A percentile compares a stretch with the other conserved stretches of the same genome.
Evolutionary conservation across 371 early-diverging fungal genomes (phyloP).

Genomic region (Coemansia sp.): DNA sequence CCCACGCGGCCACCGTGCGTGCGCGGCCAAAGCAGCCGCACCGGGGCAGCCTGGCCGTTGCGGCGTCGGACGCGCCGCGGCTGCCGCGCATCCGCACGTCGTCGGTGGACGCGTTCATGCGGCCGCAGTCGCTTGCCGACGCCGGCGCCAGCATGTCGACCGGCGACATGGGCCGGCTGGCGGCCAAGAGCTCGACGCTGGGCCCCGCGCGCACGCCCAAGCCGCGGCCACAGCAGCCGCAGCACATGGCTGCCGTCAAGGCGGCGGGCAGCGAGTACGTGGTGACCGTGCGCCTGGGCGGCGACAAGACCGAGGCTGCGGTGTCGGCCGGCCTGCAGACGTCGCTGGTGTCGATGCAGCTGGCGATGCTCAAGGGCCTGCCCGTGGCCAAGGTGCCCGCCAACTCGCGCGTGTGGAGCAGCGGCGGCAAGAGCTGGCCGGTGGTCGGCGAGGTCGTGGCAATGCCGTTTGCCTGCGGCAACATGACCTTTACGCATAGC

Average conservation of each 20-base stretch:
- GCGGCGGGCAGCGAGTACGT: slow-evolving; percentile 21
- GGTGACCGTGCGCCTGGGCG: slow-evolving; percentile 21
- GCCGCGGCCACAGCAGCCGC: slow-evolving; percentile 2
- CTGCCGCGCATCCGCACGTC: slow-evolving; percentile 24
- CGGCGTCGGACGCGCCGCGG: slow-evolving; percentile 22
- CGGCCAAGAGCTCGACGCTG: neutral
- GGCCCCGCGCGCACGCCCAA: slow-evolving; percentile 4
- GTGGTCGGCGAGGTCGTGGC: slow-evolving; percentile 35
- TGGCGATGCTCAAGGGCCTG: slow-evolving; percentile 32
- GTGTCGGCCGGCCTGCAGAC: slow-evolving; percentile 36
- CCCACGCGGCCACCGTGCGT: neutral
- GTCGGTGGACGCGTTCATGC: slow-evolving; percentile 18
- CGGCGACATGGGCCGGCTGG: neutral
- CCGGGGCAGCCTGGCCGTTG: slow-evolving; percentile 20
- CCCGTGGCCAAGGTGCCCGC: slow-evolving; percentile 10
- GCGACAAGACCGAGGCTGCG: slow-evolving; percentile 33
- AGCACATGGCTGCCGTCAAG: slow-evolving; percentile 15
- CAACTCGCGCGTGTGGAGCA: slow-evolving; percentile 42
- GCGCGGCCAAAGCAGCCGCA: neutral
- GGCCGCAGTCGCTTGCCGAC: slow-evolving; percentile 20
- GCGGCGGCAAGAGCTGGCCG: slow-evolving; percentile 39
- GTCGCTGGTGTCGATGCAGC: slow-evolving; percentile 42
- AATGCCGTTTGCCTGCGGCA: slow-evolving; percentile 48
- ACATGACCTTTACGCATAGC: slow-evolving; percentile 43
- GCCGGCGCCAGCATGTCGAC: slow-evolving; percentile 2